Percentiles rank a stretch among this genome's conserved stretches.
phyloP scores from a whole-genome alignment of 2,329 filamentous ascomycete species.

The Fusarium redolens region DNA sequence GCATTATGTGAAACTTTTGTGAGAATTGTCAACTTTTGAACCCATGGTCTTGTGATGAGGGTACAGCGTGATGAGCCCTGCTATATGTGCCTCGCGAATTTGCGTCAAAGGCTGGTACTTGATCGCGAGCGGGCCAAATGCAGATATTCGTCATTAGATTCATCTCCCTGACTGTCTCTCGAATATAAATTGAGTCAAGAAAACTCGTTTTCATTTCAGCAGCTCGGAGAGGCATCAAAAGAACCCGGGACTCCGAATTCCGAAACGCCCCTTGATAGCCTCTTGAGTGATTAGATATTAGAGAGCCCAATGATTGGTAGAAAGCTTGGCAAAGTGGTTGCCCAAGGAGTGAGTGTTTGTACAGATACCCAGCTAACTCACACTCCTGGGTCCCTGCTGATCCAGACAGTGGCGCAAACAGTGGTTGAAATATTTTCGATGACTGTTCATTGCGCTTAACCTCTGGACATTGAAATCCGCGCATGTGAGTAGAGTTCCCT shows the following conservation, averaged over 20 bases:
- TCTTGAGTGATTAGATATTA: not conserved
- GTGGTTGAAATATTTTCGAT: not conserved
- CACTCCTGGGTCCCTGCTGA: not conserved
- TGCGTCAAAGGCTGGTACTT: not conserved
- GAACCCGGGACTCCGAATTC: not conserved
- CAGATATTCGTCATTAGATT: not conserved
- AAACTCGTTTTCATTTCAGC: not conserved
- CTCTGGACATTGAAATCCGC: not conserved
- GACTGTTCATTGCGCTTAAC: not conserved
- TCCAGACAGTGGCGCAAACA: not conserved
- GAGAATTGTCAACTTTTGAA: not conserved
- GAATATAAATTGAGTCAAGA: not conserved
- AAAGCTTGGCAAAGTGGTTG: not conserved
- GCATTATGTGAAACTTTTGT: not conserved
- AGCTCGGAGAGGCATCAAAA: not conserved
- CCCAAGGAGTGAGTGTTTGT: not conserved
- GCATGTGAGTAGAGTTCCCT: not conserved
- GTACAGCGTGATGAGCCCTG: not conserved
- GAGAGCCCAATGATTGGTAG: not conserved
- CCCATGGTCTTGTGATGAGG: not conserved
- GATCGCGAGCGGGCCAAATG: not conserved
- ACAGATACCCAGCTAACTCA: not conserved
- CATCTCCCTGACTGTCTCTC: not conserved
- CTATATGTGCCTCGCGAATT: not conserved
- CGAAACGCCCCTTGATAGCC: not conserved